These are phyloP conservation scores for Sporodiniella umbellata DNA, from an alignment of 371 early-diverging fungal species.

Conservation along the genomic window DNA sequence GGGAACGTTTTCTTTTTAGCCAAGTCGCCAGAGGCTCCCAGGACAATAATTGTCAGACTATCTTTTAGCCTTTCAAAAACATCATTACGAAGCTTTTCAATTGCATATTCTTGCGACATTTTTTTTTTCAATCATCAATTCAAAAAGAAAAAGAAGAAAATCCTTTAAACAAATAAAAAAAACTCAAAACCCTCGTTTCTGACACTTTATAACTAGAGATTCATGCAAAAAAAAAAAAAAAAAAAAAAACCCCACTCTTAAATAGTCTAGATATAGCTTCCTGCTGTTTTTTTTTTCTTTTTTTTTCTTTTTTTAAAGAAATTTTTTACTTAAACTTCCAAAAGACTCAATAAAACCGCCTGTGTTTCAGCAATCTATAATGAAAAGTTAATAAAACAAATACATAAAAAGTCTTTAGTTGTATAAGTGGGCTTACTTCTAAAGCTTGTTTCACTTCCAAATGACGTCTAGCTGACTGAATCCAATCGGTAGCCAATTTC, in stretches of 20 bases:
- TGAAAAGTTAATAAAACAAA: background rate
- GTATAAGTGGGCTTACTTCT: constrained; percentile 47
- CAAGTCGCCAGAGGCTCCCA: constrained; percentile 94
- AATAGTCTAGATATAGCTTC: no score
- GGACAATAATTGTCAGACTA: constrained; percentile 49
- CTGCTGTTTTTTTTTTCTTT: no score
- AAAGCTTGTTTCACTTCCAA: constrained; percentile 86
- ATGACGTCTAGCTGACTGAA: constrained; percentile 70
- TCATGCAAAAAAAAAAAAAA: background rate
- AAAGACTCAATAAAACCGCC: constrained; percentile 56
- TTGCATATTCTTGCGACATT: background rate
- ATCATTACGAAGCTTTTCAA: constrained; percentile 16
- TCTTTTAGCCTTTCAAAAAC: constrained; percentile 19
- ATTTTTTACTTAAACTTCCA: constrained; percentile 31
- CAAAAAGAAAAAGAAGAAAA: background rate
- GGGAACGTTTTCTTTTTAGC: constrained; percentile 99
- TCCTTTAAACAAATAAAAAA: background rate
- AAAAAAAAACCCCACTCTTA: no score
- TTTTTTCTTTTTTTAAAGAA: constrained; percentile 1
- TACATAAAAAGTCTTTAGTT: background rate
- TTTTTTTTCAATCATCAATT: background rate
- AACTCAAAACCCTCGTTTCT: background rate
- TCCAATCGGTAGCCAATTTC: constrained; percentile 83
- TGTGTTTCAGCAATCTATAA: constrained; percentile 59
- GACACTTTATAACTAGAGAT: background rate